Evolutionary conservation across 371 early-diverging fungal species (phyloP).

Genomic region (Mycotypha africana): DNA sequence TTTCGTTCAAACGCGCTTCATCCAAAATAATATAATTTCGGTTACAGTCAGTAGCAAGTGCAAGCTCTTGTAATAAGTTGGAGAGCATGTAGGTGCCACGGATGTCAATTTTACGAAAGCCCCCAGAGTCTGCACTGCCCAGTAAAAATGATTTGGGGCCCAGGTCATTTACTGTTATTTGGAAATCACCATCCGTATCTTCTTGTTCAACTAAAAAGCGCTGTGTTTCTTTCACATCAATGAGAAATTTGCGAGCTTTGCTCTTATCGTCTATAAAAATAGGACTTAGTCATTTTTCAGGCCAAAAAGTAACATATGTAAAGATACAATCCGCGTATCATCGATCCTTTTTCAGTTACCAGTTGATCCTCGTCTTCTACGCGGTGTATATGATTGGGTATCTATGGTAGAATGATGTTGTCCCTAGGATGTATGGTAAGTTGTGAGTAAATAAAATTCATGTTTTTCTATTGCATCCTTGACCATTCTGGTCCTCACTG

Average conservation of each 20-base stretch:
- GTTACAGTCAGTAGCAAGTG: constrained; percentile 75
- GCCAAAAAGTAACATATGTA: too few relatives aligned
- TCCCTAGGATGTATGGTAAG: too few relatives aligned
- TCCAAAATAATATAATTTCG: constrained; percentile 73
- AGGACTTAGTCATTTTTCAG: not conserved
- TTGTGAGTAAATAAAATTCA: too few relatives aligned
- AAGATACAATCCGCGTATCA: too few relatives aligned
- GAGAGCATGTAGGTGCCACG: constrained; percentile 88
- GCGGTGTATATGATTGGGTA: too few relatives aligned
- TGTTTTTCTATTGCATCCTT: not conserved
- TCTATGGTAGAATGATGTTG: too few relatives aligned
- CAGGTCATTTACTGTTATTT: constrained; percentile 82
- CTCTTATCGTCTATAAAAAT: constrained; percentile 61
- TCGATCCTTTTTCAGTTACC: too few relatives aligned
- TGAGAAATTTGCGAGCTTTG: constrained; percentile 62
- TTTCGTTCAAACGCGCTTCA: constrained; percentile 80
- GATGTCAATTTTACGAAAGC: constrained; percentile 74
- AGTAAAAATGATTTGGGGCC: constrained; percentile 84
- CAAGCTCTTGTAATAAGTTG: constrained; percentile 88
- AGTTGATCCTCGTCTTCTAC: too few relatives aligned
- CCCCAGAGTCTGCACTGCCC: constrained; percentile 75
- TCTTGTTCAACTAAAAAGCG: constrained; percentile 76
- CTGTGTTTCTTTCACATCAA: constrained; percentile 75
- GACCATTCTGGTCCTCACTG: too few relatives aligned
- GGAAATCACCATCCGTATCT: constrained; percentile 87